phyloP scores from a whole-genome alignment of 345 rosid species.

The Eucalyptus regnans region DNA sequence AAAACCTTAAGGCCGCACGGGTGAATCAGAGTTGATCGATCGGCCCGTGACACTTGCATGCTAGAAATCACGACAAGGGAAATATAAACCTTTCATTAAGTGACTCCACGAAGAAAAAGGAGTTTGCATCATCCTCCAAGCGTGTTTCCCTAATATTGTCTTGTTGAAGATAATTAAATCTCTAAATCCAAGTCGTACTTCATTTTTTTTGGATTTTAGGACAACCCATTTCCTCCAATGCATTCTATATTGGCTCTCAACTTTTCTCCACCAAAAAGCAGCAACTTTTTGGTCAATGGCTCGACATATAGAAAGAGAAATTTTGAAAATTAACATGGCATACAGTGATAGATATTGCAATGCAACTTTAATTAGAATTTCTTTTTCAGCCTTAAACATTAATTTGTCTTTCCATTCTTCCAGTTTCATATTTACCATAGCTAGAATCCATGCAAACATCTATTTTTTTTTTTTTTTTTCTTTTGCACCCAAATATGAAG shows the following conservation, averaged over 20 bases:
- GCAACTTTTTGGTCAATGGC: neutral
- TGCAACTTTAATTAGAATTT: neutral
- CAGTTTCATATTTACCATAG: rapidly evolving
- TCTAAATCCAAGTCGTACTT: rapidly evolving
- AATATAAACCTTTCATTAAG: neutral
- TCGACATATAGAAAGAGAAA: too few relatives aligned
- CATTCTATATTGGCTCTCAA: neutral
- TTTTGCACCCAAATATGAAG: neutral
- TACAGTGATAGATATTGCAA: rapidly evolving
- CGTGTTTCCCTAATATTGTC: neutral
- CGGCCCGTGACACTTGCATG: too few relatives aligned
- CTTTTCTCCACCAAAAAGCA: neutral
- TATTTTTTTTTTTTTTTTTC: rapidly evolving
- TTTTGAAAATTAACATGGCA: neutral
- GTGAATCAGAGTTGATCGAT: too few relatives aligned
- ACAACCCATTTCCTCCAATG: neutral
- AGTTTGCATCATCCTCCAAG: neutral
- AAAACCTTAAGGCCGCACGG: too few relatives aligned
- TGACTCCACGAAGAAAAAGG: neutral
- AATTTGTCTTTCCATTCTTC: neutral
- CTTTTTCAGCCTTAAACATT: neutral
- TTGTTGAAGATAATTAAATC: neutral
- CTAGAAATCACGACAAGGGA: neutral
- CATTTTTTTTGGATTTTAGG: neutral
- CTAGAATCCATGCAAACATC: rapidly evolving